Base-by-base conservation (phyloP, 371 early-diverging fungal genomes). In the Gilbertella persicaria region DNA sequence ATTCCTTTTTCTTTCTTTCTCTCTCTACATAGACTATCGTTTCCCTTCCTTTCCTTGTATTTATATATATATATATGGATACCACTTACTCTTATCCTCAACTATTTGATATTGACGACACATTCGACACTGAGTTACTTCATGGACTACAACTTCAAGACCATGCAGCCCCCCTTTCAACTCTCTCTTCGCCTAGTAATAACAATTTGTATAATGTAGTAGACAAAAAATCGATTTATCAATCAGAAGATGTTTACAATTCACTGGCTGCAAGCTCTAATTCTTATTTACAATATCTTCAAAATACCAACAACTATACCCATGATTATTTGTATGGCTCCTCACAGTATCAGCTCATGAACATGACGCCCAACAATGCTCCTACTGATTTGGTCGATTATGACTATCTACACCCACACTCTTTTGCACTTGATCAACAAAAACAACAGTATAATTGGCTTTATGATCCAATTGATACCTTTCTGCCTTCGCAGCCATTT, bases 391-490 rank as follows among this genome's bases (percentile, higher is more conserved):
- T 58, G 19, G 7, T 16, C 37, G 53, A 48, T 17, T 54, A 50
- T 30, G 55, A 49, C 10, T 62, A 57, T 36, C 8, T 20, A 13
- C 45, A 37, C 40, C 58, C 42, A 23, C 55, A 42, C 5, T 13
- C 41, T 23, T 23, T 49, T n/a, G 19, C 19, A 14, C 20, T 19
- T 2, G 48, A 41, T 16, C 46, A 42, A 23, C 62, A 45, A 37
- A 50, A 40, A 30, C 55, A 55, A n/a, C 60, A 53, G 20, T 60
- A 55, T 12, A 60, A 56, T 29, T 60, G 64, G 54, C 28, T 63
- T 21, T 59, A 55, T 40, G 65, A 64, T 46, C 50, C 68, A 9
- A 54, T 57, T 14, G 62, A 68, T 39, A 25, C 61, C 1, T 62
- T 53, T 25, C 41, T 66, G 17, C 50, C 57, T 23, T 13, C 16